These are phyloP conservation scores for Penicillium antarcticum DNA, from an alignment of 495 filamentous ascomycete genomes.

Conservation along the genomic window DNA sequence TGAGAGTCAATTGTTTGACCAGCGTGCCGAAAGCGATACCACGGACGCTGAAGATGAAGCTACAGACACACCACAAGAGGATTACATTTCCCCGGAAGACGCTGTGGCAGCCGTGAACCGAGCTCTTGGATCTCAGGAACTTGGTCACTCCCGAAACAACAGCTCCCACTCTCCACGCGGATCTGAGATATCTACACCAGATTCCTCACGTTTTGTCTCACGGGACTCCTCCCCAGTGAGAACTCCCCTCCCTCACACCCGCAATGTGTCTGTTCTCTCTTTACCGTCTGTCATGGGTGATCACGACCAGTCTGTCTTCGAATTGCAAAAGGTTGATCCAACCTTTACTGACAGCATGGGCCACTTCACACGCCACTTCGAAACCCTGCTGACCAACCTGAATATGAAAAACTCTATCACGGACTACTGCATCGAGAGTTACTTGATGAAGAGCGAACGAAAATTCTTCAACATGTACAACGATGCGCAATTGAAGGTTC, in stretches of 20 bases:
- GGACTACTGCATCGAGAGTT: constrained; percentile 60
- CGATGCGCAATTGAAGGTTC: constrained; percentile 46
- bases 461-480: constrained; percentile 59
- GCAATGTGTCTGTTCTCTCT: constrained; percentile 16
- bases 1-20: constrained; percentile 9
- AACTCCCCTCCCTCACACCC: constrained; percentile 4
- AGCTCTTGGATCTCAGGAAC: constrained; percentile 13
- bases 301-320: constrained; percentile 27
- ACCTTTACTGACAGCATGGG: constrained; percentile 66
- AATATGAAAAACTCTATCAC: constrained; percentile 51
- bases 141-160: neutral
- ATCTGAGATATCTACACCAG: constrained; percentile 8
- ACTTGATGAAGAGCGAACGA: constrained; percentile 60
- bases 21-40: constrained; percentile 1
- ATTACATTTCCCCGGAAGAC: constrained; percentile 18
- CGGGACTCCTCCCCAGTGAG: constrained; percentile 10
- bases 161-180: constrained; percentile 1
- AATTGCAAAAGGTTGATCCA: constrained; percentile 62
- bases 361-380: constrained; percentile 54
- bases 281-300: constrained; percentile 15
- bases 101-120: constrained; percentile 17
- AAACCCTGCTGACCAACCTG: constrained; percentile 47
- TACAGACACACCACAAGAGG: constrained; percentile 9
- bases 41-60: constrained; percentile 9
- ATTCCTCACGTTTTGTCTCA: constrained; percentile 8